Evolutionary conservation across 495 filamentous ascomycete species (phyloP).

Genomic region (Hypoxylon fuscum): DNA sequence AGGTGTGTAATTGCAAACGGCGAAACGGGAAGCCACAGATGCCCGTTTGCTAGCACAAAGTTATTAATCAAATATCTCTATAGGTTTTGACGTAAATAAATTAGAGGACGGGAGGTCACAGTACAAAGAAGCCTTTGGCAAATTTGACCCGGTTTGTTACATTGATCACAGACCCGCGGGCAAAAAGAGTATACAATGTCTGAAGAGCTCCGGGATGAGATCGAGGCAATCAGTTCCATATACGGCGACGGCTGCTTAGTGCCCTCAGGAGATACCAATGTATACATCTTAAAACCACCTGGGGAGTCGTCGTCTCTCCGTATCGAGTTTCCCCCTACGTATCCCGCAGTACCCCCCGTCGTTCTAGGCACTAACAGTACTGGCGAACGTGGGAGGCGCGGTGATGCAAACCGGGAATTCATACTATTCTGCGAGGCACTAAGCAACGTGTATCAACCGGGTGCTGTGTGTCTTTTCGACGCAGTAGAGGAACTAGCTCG

Average conservation of each 20-base stretch:
- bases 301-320: conserved; percentile 63
- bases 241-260: conserved; percentile 76
- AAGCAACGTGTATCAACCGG: conserved; percentile 69
- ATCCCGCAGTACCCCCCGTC: conserved; percentile 73
- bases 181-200: conserved; percentile 59
- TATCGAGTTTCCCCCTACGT: conserved; percentile 72
- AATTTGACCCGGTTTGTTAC: no score
- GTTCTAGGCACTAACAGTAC: conserved; percentile 74
- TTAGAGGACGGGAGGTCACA: no score
- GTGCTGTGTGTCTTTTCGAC: conserved; percentile 88
- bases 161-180: background rate
- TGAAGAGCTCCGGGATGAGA: conserved; percentile 83
- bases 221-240: conserved; percentile 92
- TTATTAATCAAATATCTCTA: no score
- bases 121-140: no score
- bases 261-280: conserved; percentile 39
- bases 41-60: no score
- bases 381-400: conserved; percentile 66
- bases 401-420: conserved; percentile 73
- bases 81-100: no score
- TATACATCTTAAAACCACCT: conserved; percentile 63
- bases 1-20: no score
- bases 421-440: conserved; percentile 73
- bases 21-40: no score
- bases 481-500: conserved; percentile 72